Conservation (phyloP, 306 rosid genomes). For the Lupinus albus region DNA sequence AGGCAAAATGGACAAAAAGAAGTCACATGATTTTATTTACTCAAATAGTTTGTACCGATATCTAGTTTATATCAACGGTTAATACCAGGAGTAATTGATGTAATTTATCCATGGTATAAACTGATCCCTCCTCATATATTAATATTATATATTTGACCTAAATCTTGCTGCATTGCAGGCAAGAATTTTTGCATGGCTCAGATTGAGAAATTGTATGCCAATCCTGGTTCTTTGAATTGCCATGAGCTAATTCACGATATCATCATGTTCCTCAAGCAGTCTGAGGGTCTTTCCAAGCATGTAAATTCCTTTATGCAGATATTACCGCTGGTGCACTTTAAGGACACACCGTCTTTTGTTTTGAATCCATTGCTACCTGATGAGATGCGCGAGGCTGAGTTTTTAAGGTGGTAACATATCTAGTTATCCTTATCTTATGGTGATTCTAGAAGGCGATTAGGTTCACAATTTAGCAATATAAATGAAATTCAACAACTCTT, state of each 20-base stretch:
- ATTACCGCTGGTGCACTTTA: constrained; percentile 73
- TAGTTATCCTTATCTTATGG: constrained; percentile 34
- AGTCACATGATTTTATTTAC: too few relatives aligned
- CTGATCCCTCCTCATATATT: too few relatives aligned
- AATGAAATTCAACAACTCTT: too few relatives aligned
- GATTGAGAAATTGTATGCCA: constrained; percentile 74
- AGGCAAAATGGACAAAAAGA: too few relatives aligned
- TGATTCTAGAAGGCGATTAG: constrained; percentile 31
- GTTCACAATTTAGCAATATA: too few relatives aligned
- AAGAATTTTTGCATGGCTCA: constrained; percentile 82
- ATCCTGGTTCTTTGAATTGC: constrained; percentile 58
- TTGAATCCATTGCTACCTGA: constrained; percentile 79
- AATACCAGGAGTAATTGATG: too few relatives aligned
- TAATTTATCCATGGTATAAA: too few relatives aligned
- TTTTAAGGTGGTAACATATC: constrained; percentile 61
- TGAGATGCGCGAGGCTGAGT: constrained; percentile 68
- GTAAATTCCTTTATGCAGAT: constrained; percentile 97
- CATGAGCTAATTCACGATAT: constrained; percentile 73
- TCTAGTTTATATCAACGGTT: too few relatives aligned
- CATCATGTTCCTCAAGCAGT: constrained; percentile 77
- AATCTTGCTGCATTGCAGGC: constrained; percentile 53
- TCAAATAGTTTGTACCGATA: too few relatives aligned
- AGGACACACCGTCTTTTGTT: constrained; percentile 63
- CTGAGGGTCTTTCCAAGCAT: constrained; percentile 81
- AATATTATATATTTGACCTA: constrained; percentile 3